A percentile compares a stretch with the other conserved stretches of the same genome.
Evolutionary conservation across 2,329 filamentous ascomycete genomes (phyloP).

Genomic region (Colletotrichum lentis): DNA sequence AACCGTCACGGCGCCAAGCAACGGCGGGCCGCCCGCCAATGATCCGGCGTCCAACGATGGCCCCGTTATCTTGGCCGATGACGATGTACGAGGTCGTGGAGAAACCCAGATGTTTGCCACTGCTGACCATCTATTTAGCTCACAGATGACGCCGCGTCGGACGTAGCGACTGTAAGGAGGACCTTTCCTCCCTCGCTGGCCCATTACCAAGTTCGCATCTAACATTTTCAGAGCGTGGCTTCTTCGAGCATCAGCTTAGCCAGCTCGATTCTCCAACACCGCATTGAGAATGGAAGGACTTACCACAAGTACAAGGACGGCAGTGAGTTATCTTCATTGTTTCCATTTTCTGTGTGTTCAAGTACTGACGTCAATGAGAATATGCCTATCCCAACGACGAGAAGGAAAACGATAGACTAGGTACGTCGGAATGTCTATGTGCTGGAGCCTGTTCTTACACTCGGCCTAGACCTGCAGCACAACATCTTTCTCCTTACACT

Average conservation of each 20-base stretch:
- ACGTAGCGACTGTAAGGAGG: not conserved
- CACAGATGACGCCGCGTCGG: not conserved
- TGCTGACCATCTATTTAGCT: slow-evolving; percentile 2
- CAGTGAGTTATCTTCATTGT: not conserved
- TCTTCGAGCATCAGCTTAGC: not conserved
- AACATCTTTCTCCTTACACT: slow-evolving; percentile 47
- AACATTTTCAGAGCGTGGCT: not conserved
- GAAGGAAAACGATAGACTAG: slow-evolving; percentile 7
- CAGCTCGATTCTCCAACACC: not conserved
- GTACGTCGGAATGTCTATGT: not conserved
- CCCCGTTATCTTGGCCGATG: too few relatives aligned
- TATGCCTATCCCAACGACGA: slow-evolving; percentile 20
- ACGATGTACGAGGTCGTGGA: too few relatives aligned
- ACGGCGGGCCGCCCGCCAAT: too few relatives aligned
- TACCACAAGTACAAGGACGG: slow-evolving; percentile 7
- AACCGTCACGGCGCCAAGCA: not conserved
- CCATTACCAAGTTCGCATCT: too few relatives aligned
- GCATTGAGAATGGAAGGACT: slow-evolving; percentile 7
- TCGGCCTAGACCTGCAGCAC: slow-evolving; percentile 48
- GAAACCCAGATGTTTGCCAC: too few relatives aligned
- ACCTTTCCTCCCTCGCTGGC: too few relatives aligned
- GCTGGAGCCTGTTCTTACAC: not conserved
- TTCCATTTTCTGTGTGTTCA: too few relatives aligned
- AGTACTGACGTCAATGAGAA: not conserved
- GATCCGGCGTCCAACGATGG: too few relatives aligned